These are phyloP conservation scores for Sanghuangporus baumii DNA, from an alignment of 1,284 basidiomycete species.

Conservation along the genomic window DNA sequence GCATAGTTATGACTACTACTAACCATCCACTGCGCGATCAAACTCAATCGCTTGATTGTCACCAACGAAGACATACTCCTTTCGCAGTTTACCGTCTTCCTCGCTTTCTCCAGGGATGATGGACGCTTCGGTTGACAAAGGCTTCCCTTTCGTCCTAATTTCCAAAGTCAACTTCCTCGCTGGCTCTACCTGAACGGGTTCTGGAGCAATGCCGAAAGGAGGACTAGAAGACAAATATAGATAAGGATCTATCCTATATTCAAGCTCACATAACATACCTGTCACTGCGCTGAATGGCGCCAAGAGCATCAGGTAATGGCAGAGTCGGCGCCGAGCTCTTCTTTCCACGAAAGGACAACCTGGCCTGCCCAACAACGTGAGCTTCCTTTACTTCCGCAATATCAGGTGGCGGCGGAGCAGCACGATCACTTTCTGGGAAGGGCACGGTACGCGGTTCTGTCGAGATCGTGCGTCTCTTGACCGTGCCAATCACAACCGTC, in stretches of 20 bases:
- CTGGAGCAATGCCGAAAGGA: slow-evolving; percentile 10
- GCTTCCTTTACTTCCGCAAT: background rate
- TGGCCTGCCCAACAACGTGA: background rate
- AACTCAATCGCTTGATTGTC: slow-evolving; percentile 73
- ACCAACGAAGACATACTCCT: slow-evolving; percentile 76
- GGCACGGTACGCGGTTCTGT: slow-evolving; percentile 4
- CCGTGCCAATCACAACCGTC: slow-evolving; percentile 6
- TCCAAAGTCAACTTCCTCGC: slow-evolving; percentile 5
- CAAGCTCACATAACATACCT: slow-evolving; percentile 5
- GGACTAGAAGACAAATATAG: slow-evolving; percentile 7
- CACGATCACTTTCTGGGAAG: slow-evolving; percentile 11
- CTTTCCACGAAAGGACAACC: slow-evolving; percentile 11
- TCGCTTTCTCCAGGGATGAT: slow-evolving; percentile 77
- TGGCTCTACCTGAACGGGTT: slow-evolving; percentile 12
- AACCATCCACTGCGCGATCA: slow-evolving; percentile 72
- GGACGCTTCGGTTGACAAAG: slow-evolving; percentile 57
- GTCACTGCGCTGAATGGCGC: slow-evolving; percentile 13
- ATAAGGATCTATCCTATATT: background rate
- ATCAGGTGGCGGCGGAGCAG: slow-evolving; percentile 10
- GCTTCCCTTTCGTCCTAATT: slow-evolving; percentile 22
- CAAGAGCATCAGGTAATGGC: slow-evolving; percentile 10
- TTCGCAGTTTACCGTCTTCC: slow-evolving; percentile 66
- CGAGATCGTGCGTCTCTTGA: slow-evolving; percentile 1
- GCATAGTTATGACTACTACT: slow-evolving; percentile 18
- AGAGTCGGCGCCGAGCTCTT: background rate